A percentile compares a stretch with the other conserved stretches of the same genome.
phyloP scores from a whole-genome alignment of 139 green algal species.

The Pleodorina starrii region DNA sequence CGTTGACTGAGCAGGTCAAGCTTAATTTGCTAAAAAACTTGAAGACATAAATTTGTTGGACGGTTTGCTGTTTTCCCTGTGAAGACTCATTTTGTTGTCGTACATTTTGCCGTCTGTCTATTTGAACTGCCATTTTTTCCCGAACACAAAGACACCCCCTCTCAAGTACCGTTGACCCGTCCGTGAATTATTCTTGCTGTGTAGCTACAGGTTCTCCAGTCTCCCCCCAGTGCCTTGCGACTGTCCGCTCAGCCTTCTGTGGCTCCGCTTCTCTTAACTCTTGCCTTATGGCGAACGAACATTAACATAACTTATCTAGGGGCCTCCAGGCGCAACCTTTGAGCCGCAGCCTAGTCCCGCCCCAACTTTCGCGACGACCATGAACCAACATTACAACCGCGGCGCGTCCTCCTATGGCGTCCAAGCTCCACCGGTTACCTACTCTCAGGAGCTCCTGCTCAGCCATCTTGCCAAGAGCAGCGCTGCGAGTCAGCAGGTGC shows the following conservation, averaged over 20 bases:
- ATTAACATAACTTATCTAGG: background rate
- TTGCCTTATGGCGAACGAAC: background rate
- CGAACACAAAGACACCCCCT: too few relatives aligned
- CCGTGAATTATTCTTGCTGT: too few relatives aligned
- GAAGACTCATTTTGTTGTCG: too few relatives aligned
- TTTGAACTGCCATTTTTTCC: too few relatives aligned
- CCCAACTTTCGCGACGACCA: background rate
- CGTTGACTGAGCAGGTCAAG: too few relatives aligned
- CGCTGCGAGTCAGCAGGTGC: constrained; percentile 18
- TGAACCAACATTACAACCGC: constrained; percentile 21
- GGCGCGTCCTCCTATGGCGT: constrained; percentile 23
- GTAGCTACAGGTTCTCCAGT: too few relatives aligned
- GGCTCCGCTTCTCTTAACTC: background rate
- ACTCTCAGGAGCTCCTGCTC: constrained; percentile 30
- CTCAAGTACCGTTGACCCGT: too few relatives aligned
- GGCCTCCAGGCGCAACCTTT: background rate
- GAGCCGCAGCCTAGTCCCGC: constrained; percentile 5
- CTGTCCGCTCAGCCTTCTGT: background rate
- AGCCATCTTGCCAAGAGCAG: constrained; percentile 45
- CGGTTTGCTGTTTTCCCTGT: too few relatives aligned
- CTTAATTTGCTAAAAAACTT: too few relatives aligned
- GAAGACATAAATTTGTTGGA: too few relatives aligned
- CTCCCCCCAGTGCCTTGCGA: too few relatives aligned
- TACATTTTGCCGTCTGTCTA: too few relatives aligned
- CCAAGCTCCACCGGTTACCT: constrained; percentile 8